Conservation (phyloP, 2,329 filamentous ascomycete genomes). For the Gaeumannomyces sp. region DNA sequence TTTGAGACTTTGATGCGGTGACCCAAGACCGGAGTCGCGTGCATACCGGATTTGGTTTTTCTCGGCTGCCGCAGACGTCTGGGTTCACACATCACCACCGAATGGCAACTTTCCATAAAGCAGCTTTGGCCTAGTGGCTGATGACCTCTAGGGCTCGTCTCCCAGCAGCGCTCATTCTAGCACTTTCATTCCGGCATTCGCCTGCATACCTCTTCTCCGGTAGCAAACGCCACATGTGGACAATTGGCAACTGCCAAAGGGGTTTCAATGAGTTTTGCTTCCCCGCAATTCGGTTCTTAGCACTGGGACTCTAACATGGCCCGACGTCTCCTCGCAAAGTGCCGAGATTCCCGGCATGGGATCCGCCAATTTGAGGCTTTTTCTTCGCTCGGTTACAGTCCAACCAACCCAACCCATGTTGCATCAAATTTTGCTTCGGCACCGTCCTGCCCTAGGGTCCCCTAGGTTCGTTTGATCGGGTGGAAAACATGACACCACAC, state of each 20-base stretch:
- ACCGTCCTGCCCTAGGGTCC: too few species aligned
- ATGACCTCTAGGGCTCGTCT: neutral
- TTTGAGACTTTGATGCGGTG: neutral
- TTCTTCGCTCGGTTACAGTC: neutral
- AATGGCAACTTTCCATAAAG: neutral
- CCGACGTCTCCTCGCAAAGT: neutral
- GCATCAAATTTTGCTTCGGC: neutral
- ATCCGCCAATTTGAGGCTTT: neutral
- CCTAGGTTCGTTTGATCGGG: neutral
- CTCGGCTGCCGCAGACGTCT: too few species aligned
- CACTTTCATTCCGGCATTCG: neutral
- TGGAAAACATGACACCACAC: neutral
- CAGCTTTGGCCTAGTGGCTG: neutral
- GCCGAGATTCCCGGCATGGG: neutral
- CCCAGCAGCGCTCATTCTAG: neutral
- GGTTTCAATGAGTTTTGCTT: neutral
- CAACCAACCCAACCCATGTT: neutral
- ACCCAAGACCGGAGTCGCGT: too few species aligned
- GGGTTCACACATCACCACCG: too few species aligned
- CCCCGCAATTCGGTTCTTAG: neutral
- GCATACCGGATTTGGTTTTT: too few species aligned
- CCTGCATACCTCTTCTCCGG: neutral
- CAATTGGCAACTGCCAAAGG: neutral
- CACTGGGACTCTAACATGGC: too few species aligned
- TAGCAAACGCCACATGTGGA: neutral